Base-by-base conservation (phyloP, 2,329 filamentous ascomycete genomes). In the Fusarium nelsonii region DNA sequence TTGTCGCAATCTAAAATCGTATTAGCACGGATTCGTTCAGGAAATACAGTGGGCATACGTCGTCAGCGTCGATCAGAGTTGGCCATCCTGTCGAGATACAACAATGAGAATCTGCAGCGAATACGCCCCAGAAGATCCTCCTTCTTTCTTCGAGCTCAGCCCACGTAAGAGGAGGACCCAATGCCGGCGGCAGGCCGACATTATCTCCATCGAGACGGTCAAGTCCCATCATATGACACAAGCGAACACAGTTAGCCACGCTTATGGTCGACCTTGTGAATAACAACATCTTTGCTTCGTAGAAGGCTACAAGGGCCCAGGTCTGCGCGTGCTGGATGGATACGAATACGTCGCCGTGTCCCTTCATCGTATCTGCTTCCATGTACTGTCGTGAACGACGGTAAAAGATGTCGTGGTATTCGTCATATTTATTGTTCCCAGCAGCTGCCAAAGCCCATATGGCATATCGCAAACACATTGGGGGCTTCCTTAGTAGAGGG, bases 21-120 rank as follows among this genome's bases (percentile, higher is more conserved):
- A 48, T 71, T 36, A 71, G 65, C 18, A 28, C 11, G 56, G 7
- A 14, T 26, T 23, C 8, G 7, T n/a, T 10, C 23, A 37, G 18
- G 20, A 28, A 30, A 8, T 10, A 4, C 6, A 43, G 16, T 6
- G n/a, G 28, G 5, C 40, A 71, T 71, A 85, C 87, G 67, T 97
- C 92, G 75, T 84, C 83, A 60, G 92, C 86, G 67, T 97, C 90
- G 41, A 97, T 89, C 28, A 90, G 82, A 82, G 92, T 91, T 0
- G 94, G 93, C 94, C 94, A 97, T 4, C 94, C 94, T 6, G 94
- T 97, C 14, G 93, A 93, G 52, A 97, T 92, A 73, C 91, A 93
- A 4, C 92, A 91, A 79, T 97, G 97, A 28, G 92, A 87, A 77
- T 97, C 94, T 41, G 92, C 85, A 70, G 90, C 91, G 74, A 95